phyloP scores from a whole-genome alignment of 176 grass and related monocot species.

The Oryza meyeriana region DNA sequence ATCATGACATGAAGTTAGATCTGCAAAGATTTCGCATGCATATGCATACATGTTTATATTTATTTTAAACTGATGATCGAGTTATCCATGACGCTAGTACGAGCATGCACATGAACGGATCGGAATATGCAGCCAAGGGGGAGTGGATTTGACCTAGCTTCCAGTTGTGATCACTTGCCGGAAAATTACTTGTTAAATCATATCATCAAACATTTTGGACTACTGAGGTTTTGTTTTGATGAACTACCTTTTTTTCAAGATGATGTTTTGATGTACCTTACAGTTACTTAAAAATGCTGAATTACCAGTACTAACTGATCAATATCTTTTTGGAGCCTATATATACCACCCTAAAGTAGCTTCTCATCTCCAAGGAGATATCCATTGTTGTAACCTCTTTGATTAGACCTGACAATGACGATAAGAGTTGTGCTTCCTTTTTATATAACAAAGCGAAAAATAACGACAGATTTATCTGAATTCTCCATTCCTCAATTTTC shows the following conservation, averaged over 20 bases:
- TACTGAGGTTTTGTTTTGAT: background rate
- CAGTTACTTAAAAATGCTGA: background rate
- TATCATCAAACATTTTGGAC: background rate
- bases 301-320: background rate
- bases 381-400: too few relatives aligned
- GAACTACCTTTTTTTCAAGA: background rate
- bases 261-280: background rate
- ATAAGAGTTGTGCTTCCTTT: too few relatives aligned
- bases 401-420: too few relatives aligned
- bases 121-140: background rate
- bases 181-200: background rate
- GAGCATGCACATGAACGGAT: background rate
- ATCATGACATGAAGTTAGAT: constrained; percentile 33
- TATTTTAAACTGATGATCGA: background rate
- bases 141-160: background rate
- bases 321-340: too few relatives aligned
- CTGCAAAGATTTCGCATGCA: constrained; percentile 2
- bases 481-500: too few relatives aligned
- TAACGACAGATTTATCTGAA: too few relatives aligned
- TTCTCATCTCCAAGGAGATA: too few relatives aligned
- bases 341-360: too few relatives aligned
- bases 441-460: too few relatives aligned
- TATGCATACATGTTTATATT: background rate
- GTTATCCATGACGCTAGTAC: constrained; percentile 31
- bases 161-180: background rate